Evolutionary conservation across 1,284 basidiomycete genomes (phyloP).

Genomic region (Grifola frondosa): DNA sequence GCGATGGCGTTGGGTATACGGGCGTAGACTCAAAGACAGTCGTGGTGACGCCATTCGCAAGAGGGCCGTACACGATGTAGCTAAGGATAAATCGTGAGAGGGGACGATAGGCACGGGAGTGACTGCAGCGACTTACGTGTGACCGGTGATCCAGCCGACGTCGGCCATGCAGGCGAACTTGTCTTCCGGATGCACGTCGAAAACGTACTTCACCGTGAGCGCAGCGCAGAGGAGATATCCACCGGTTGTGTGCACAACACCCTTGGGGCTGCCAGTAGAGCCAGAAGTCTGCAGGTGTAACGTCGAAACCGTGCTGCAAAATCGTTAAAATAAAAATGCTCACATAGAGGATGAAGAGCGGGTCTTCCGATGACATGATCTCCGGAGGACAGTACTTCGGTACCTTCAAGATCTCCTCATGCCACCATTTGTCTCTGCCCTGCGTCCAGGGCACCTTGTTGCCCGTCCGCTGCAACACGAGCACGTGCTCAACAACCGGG

Average conservation of each 20-base stretch:
- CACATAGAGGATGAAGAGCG: conserved; percentile 96
- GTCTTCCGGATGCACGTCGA: conserved; percentile 92
- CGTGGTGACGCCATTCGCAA: conserved; percentile 88
- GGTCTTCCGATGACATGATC: conserved; percentile 88
- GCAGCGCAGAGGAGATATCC: conserved; percentile 91
- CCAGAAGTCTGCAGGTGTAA: conserved; percentile 73
- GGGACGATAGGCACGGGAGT: background rate
- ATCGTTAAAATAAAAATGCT: conserved; percentile 34
- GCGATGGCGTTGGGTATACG: conserved; percentile 92
- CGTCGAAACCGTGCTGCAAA: conserved; percentile 4
- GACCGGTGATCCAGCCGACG: conserved; percentile 98
- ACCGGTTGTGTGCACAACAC: conserved; percentile 94
- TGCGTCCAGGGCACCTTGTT: conserved; percentile 79
- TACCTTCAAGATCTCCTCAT: conserved; percentile 85
- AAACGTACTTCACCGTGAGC: conserved; percentile 94
- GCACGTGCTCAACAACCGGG: conserved; percentile 85
- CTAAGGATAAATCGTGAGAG: conserved; percentile 33
- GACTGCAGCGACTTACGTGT: conserved; percentile 64
- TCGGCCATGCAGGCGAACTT: conserved; percentile 98
- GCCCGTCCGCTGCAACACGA: conserved; percentile 91
- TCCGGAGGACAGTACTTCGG: conserved; percentile 90
- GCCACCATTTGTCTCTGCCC: conserved; percentile 96
- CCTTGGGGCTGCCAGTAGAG: conserved; percentile 96
- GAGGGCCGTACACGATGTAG: conserved; percentile 96
- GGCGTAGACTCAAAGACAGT: conserved; percentile 97